A percentile compares a stretch with the other conserved stretches of the same genome.
Evolutionary conservation across 2,329 filamentous ascomycete genomes (phyloP).

Genomic region (Cercospora zeina): DNA sequence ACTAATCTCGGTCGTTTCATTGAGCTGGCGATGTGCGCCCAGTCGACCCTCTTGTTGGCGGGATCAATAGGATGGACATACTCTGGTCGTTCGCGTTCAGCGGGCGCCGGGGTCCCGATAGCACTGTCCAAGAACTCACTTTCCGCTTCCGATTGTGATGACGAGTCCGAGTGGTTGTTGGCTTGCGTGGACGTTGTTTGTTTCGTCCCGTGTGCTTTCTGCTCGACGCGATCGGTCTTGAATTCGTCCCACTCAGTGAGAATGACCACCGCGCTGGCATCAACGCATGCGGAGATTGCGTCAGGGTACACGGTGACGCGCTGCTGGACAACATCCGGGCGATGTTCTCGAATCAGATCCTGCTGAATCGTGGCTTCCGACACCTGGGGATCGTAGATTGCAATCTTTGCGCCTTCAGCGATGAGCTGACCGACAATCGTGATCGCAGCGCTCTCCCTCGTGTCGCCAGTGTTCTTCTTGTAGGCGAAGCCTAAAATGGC

Average conservation of each 20-base stretch:
- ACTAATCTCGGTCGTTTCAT: constrained; percentile 42
- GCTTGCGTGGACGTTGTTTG: constrained; percentile 2
- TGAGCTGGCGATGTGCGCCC: constrained; percentile 35
- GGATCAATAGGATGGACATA: constrained; percentile 16
- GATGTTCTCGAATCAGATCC: constrained; percentile 35
- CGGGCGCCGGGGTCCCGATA: constrained; percentile 24
- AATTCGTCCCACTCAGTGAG: constrained; percentile 43
- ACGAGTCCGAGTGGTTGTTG: constrained; percentile 9
- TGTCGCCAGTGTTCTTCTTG: constrained; percentile 77
- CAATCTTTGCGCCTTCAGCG: constrained; percentile 63
- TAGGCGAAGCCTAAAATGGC: constrained; percentile 73
- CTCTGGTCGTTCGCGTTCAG: constrained; percentile 17
- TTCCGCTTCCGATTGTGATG: constrained; percentile 24
- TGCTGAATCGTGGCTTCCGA: constrained; percentile 39
- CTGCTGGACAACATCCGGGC: constrained; percentile 33
- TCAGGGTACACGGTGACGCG: constrained; percentile 36
- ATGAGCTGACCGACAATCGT: constrained; percentile 66
- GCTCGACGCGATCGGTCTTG: constrained; percentile 36
- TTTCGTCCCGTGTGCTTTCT: background rate
- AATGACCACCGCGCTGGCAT: constrained; percentile 41
- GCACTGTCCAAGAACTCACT: constrained; percentile 28
- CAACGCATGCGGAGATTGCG: constrained; percentile 39
- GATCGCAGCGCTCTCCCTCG: constrained; percentile 68
- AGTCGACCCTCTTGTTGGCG: constrained; percentile 37
- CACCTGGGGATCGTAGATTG: constrained; percentile 65